Base-by-base conservation (phyloP, 306 rosid species). In the Quercus suber region DNA sequence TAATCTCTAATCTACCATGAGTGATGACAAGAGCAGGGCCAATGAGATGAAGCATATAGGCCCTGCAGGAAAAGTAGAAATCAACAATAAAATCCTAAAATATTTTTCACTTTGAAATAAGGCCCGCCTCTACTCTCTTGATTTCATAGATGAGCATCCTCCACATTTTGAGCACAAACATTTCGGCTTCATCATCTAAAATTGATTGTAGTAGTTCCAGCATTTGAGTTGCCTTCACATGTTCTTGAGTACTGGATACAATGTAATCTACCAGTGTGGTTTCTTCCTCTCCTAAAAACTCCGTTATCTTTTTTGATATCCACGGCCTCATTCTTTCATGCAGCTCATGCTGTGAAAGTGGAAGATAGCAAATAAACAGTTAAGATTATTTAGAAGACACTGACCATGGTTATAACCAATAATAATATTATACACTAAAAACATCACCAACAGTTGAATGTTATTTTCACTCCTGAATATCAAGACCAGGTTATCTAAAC, bases 161-260 rank as follows among this genome's bases (percentile, higher is more conserved):
- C 99, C 99, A 96, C 99, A 96, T 96, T 91, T 96, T 96, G 78
- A 96, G 96, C 81, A 96, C 99, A 18, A 96, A 93, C 99, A 96
- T 93, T 86, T 96, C 99, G 33, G 99, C 98, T 89, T 96, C 99
- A 71, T 96, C 99, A 55, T 96, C 99, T 80, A 96, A 84, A 83
- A 96, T 96, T 73, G 90, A 81, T 82, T 96, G 98, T 80, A 96
- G 98, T 76, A 89, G 87, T 84, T 91, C 98, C 82, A 96, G 92
- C 98, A 96, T 96, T 71, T 90, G 90, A n/a, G 94, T 89, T 21
- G 99, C 98, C 82, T 94, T 92, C 73, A 91, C 92, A 76, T 96
- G 99, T 45, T 96, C 94, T 77, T 88, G 97, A 45, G 97, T 96
- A 59, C 99, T 91, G 15, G 98, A 88, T 67, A 96, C 99, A 74